Evolutionary conservation across 2,329 filamentous ascomycete genomes (phyloP), one percentile per base, ranked within the genome.

Genomic region (Fusarium sp.): DNA sequence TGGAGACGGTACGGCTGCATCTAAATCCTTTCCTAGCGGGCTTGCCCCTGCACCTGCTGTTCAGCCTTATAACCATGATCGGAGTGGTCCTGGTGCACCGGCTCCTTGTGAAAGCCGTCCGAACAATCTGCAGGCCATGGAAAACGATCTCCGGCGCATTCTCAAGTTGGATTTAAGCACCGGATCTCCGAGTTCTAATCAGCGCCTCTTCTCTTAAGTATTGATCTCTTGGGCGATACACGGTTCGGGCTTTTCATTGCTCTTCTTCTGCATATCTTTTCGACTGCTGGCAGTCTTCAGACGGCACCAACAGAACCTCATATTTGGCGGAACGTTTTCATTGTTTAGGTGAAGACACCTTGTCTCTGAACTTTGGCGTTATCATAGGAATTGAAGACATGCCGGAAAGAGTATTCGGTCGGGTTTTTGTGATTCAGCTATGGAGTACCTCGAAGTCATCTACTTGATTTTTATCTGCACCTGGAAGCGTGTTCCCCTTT

Each of bases 141-240:
- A 86, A 65, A 79, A 84, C 46, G 78, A 78, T 61, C 78, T 86
- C 52, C 79, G 82, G 43, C 78, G 81, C 54, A 79, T 85, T 49
- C 74, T 86, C 57, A 85, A 84, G 55, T 55, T 79, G 25, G 73
- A 77, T 53, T 47, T 73, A 49, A 53, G 65, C n/a, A 48, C 70
- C 15, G 69, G 70, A 19, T 61, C 70, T 36, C 45, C 70, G 5
- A 50, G 51, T 37, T 33, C 66, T 27, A 50, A 69, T 21, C 66
- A 58, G 14, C 68, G 66, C 52, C 62, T 71, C 32, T 67, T 73
- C 57, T 71, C 69, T 37, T 70, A 66, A 58, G 42, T 31, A 37
- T 45, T 31, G 27, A 37, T 46, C 39, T 47, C 43, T 49, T 29
- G 36, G 44, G 51, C 54, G 54, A 61, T 63, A 57, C 57, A 42